Base-by-base conservation (phyloP, 495 filamentous ascomycete genomes). In the Penicillium manginii region DNA sequence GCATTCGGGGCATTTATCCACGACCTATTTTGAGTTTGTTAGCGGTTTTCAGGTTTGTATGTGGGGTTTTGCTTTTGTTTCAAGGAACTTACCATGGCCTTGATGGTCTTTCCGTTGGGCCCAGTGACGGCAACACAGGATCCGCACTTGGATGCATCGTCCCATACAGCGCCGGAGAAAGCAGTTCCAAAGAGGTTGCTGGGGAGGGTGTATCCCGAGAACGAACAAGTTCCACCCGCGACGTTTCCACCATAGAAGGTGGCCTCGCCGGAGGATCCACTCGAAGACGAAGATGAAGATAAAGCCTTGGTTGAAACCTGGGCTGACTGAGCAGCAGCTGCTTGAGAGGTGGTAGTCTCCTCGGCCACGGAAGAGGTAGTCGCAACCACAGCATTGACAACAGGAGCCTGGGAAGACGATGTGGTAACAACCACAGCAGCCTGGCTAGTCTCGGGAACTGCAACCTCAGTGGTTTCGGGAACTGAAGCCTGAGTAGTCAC, bases 1-100 rank as follows among this genome's bases (percentile, higher is more conserved):
- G 58, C 84, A 87, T 52, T 74, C 77, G 47, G 84, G 84, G 65
- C 84, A 87, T 71, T 85, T 58, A 66, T 87, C 84, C 26, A 86
- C 83, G 64, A 87, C 75, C 82, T 85, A 46, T 37, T 23, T 39
- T 39, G 8, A 21, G 2, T 6, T 7, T 40, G 1, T 37, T 55
- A 49, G n/a, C 10, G 3, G 21, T 50, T 12, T 56, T 56, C 21
- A 11, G 8, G 9, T 29, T 29, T 29, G 2, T 29, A 7, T 29
- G 40, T 43, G 11, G 18, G 19, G 0, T 6, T 12, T 18, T 17
- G 39, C 19, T 53, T 50, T 49, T 32, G n/a, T 49, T 10, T 17
- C 22, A 19, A 11, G 17, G 14, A 45, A 55, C 74, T 67, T 71
- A 86, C 84, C 84, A 87, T 86, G n/a, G 80, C 84, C 33, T 77